A percentile compares a stretch with the other conserved stretches of the same genome.
Conservation (phyloP, 1,139 yeast species). For the Magnusiomyces fungicola region DNA sequence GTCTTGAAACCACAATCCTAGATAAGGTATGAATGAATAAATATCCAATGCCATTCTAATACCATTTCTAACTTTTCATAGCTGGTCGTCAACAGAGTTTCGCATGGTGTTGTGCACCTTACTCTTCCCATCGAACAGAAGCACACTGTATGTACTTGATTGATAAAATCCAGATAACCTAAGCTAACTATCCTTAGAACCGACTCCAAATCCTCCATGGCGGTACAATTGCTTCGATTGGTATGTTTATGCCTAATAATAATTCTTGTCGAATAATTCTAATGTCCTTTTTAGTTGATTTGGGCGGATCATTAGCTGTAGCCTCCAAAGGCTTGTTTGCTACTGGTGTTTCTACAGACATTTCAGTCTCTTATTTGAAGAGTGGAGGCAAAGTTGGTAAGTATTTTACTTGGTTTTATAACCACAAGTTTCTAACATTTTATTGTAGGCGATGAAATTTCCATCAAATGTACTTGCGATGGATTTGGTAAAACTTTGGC, state of each 20-base stretch:
- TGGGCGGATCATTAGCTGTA: slow-evolving; percentile 41
- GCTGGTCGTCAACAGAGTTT: slow-evolving; percentile 28
- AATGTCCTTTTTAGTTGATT: slow-evolving; percentile 29
- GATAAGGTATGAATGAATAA: slow-evolving; percentile 22
- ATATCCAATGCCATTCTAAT: no score
- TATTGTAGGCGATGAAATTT: slow-evolving; percentile 20
- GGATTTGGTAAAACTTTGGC: slow-evolving; percentile 38
- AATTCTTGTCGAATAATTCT: background rate
- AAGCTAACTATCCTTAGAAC: slow-evolving; percentile 23
- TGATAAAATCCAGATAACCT: background rate
- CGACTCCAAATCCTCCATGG: slow-evolving; percentile 38
- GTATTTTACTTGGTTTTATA: slow-evolving; percentile 6
- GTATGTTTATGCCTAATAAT: slow-evolving; percentile 10
- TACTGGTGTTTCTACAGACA: slow-evolving; percentile 40
- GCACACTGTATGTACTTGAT: slow-evolving; percentile 29
- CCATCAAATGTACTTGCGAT: slow-evolving; percentile 31
- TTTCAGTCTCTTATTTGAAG: slow-evolving; percentile 36
- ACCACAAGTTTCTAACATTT: slow-evolving; percentile 2
- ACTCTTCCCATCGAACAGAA: slow-evolving; percentile 30
- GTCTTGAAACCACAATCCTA: slow-evolving; percentile 33
- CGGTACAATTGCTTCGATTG: slow-evolving; percentile 35
- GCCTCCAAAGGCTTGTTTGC: slow-evolving; percentile 37
- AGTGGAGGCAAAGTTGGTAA: slow-evolving; percentile 36
- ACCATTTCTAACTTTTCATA: slow-evolving; percentile 10
- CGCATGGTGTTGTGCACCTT: slow-evolving; percentile 32